Base-by-base conservation (phyloP, 148 eudicot genomes). In the Gaultheria prostrata region DNA sequence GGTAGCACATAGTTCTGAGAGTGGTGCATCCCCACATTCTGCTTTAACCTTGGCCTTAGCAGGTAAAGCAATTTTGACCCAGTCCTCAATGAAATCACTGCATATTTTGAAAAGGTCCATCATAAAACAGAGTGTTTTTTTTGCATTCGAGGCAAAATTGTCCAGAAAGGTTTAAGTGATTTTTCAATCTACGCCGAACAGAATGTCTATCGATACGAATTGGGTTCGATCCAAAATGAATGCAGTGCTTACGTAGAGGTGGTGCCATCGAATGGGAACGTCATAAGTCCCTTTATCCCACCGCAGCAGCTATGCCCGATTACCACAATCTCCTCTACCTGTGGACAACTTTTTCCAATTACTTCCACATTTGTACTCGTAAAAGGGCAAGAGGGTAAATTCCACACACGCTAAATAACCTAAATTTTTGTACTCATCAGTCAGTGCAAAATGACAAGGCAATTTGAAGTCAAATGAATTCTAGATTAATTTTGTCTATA, bases 301-400 rank as follows among this genome's bases (percentile, higher is more conserved):
- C 99, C 99, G 86, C 99, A 97, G 65, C 88, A 85, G 83, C 99
- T 97, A 89, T 97, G 99, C 6, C 99, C 99, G 84, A 97, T 93
- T 30, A 97, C 97, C 61, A 97, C 92, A 81, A 97, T 97, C 83
- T 92, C 82, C 81, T 86, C 77, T 61, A 97, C 98, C 98, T 95
- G 90, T 26, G 18, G 32, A 30, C 12, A 35, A 80, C 17, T 15
- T 20, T 65, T 67, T 4, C 15, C 17, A 57, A 4, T 33, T 57
- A 78, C 57, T n/a, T n/a, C n/a, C n/a, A n/a, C n/a, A n/a, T n/a
- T n/a, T n/a, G n/a, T n/a, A n/a, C n/a, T n/a, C n/a, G n/a, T n/a
- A n/a, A n/a, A n/a, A n/a, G n/a, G n/a, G n/a, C n/a, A n/a, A n/a
- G n/a, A n/a, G n/a, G n/a, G n/a, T n/a, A n/a, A n/a, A n/a, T n/a